Percentiles rank a stretch among this genome's conserved stretches.
Evolutionary conservation across 805 yeast genomes (phyloP).

Genomic region (Spathaspora arborariae): DNA sequence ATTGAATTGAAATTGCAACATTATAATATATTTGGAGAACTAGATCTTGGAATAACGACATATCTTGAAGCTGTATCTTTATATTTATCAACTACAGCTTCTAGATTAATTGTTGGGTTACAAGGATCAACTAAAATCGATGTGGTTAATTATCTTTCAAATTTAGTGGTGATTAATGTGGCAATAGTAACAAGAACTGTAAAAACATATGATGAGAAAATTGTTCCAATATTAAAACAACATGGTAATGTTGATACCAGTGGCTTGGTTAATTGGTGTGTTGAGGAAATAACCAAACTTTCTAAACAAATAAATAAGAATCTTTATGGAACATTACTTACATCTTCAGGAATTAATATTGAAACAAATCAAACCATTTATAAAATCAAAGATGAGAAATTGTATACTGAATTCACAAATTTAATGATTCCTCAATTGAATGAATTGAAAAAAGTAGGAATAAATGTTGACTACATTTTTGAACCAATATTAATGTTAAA

Average conservation of each 20-base stretch:
- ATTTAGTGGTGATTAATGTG: slow-evolving; percentile 36
- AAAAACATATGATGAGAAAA: slow-evolving; percentile 46
- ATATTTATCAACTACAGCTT: slow-evolving; percentile 27
- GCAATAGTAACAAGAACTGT: slow-evolving; percentile 54
- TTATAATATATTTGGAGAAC: slow-evolving; percentile 31
- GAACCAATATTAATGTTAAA: slow-evolving; percentile 30
- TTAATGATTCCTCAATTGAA: slow-evolving; percentile 56
- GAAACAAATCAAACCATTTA: slow-evolving; percentile 24
- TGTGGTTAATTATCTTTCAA: slow-evolving; percentile 37
- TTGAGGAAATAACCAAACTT: slow-evolving; percentile 57
- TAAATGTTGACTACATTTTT: slow-evolving; percentile 71
- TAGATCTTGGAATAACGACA: slow-evolving; percentile 33
- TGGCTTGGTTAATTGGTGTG: slow-evolving; percentile 73
- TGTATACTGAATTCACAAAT: slow-evolving; percentile 53
- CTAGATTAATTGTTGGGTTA: slow-evolving; percentile 32
- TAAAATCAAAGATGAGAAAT: slow-evolving; percentile 28
- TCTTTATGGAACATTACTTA: slow-evolving; percentile 55
- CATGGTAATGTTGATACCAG: slow-evolving; percentile 43
- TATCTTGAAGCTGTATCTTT: slow-evolving; percentile 32
- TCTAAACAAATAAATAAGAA: slow-evolving; percentile 62
- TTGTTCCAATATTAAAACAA: slow-evolving; percentile 38
- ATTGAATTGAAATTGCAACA: slow-evolving; percentile 32
- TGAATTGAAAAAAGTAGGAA: slow-evolving; percentile 59
- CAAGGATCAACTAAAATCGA: slow-evolving; percentile 43
- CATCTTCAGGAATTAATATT: slow-evolving; percentile 20